Base-by-base conservation (phyloP, 2,329 filamentous ascomycete genomes). In the Polychaeton citri region DNA sequence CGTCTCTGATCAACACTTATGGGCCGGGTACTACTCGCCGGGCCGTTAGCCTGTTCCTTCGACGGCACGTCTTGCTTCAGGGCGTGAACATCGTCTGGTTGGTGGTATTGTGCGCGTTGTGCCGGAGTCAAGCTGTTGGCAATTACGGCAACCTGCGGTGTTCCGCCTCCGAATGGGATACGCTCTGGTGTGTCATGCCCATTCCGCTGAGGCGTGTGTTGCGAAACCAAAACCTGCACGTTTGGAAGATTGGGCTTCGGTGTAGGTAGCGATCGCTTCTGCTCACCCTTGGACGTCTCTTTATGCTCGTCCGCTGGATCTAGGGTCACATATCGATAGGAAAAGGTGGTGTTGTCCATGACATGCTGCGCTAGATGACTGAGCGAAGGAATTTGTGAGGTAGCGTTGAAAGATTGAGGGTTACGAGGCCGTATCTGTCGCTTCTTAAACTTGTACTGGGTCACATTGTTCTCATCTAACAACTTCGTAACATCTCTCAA, bases 401-500 rank as follows among this genome's bases (percentile, higher is more conserved):
- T 31, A 28, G 34, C 36, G 30, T 30, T 38, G 32, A 30, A n/a
- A n/a, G n/a, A n/a, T n/a, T n/a, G n/a, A n/a, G n/a, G n/a, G n/a
- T n/a, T 34, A n/a, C 36, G 21, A 20, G 33, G 41, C 21, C 44
- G 28, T 20, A 38, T 20, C 16, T 35, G 21, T 16, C 28, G 42
- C 24, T 30, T 35, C 38, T 50, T 54, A 44, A 82, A 79, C 35
- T 45, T 45, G 40, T 74, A 83, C 49, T 79, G 64, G 7, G 80
- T 79, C 43, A 81, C 64, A 41, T 78, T 76, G n/a, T 78, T 72
- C 2, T 76, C 71, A 51, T 77, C 76, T 38, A 95, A 59, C 28
- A 93, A 70, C 43, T 78, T 75, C 38, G 83, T 73, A 19, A 95
- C 66, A 54, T 88, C 78, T 47, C 80, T 71, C 32, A 87, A 67